These are phyloP conservation scores for Umbelopsis sp. DNA, from an alignment of 192 early-diverging fungal species.

Conservation along the genomic window DNA sequence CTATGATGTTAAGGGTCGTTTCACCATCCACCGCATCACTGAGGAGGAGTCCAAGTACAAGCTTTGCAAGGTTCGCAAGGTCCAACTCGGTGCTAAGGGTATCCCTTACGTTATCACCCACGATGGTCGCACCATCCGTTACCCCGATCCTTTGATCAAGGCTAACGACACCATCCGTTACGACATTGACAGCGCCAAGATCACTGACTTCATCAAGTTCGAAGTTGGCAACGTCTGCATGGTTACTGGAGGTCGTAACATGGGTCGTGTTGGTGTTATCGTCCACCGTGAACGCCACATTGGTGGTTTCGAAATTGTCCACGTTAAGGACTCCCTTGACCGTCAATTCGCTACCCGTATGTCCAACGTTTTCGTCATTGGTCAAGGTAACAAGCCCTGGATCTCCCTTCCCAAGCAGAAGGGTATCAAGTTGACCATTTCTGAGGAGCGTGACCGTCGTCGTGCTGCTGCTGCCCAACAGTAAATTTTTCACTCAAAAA, in stretches of 20 bases:
- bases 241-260: conserved; percentile 98
- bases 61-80: conserved; percentile 96
- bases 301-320: conserved; percentile 98
- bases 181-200: conserved; percentile 93
- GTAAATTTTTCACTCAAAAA: conserved; percentile 8
- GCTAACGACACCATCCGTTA: conserved; percentile 99
- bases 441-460: conserved; percentile 98
- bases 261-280: conserved; percentile 97
- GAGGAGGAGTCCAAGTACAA: conserved; percentile 99
- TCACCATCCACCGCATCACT: conserved; percentile 99
- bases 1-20: conserved; percentile 99
- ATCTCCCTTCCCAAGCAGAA: conserved; percentile 99
- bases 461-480: conserved; percentile 53
- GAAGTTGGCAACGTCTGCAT: conserved; percentile 96
- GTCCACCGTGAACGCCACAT: conserved; percentile 96
- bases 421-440: conserved; percentile 98
- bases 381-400: conserved; percentile 88
- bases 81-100: conserved; percentile 93
- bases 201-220: conserved; percentile 94
- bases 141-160: conserved; percentile 99
- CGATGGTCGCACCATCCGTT: conserved; percentile 99
- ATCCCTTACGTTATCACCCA: conserved; percentile 98
- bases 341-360: conserved; percentile 97
- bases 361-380: conserved; percentile 92
- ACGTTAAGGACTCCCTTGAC: conserved; percentile 97